A percentile compares a stretch with the other conserved stretches of the same genome.
These are phyloP conservation scores for Danielia reshetovae DNA, from an alignment of 805 yeast species.

Conservation along the genomic window DNA sequence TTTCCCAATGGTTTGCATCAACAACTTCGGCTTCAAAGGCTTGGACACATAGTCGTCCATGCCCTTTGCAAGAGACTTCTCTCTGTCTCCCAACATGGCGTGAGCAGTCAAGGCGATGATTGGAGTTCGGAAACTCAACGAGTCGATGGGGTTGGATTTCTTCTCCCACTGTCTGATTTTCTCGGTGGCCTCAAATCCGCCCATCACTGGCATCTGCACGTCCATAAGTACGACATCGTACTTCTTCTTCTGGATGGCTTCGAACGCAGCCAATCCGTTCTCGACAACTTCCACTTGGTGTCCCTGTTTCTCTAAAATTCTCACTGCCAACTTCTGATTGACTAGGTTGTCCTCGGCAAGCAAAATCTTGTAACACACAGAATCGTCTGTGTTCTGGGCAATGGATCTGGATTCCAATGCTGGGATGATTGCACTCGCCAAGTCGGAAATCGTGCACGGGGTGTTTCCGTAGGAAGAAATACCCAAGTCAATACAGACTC, in stretches of 20 bases:
- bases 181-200: constrained; percentile 89
- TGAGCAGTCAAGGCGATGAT: constrained; percentile 89
- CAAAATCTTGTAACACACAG: constrained; percentile 66
- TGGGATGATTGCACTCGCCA: constrained; percentile 79
- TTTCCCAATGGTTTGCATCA: constrained; percentile 81
- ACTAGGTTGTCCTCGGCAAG: constrained; percentile 86
- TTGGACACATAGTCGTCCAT: constrained; percentile 91
- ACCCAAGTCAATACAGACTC: constrained; percentile 79
- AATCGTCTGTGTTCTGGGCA: constrained; percentile 75
- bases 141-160: constrained; percentile 67
- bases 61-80: constrained; percentile 78
- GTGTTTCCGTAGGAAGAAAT: constrained; percentile 86
- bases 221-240: constrained; percentile 89
- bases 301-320: constrained; percentile 81
- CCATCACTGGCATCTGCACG: constrained; percentile 95
- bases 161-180: constrained; percentile 85
- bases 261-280: constrained; percentile 79
- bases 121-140: constrained; percentile 72
- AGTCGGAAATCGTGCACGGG: constrained; percentile 76
- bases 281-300: constrained; percentile 82
- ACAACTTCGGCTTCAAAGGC: constrained; percentile 77
- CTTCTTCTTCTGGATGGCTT: constrained; percentile 61
- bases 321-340: constrained; percentile 81
- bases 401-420: constrained; percentile 81
- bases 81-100: constrained; percentile 92